phyloP scores from a whole-genome alignment of 768 basidiomycete genomes.

The Auriscalpium vulgare region DNA sequence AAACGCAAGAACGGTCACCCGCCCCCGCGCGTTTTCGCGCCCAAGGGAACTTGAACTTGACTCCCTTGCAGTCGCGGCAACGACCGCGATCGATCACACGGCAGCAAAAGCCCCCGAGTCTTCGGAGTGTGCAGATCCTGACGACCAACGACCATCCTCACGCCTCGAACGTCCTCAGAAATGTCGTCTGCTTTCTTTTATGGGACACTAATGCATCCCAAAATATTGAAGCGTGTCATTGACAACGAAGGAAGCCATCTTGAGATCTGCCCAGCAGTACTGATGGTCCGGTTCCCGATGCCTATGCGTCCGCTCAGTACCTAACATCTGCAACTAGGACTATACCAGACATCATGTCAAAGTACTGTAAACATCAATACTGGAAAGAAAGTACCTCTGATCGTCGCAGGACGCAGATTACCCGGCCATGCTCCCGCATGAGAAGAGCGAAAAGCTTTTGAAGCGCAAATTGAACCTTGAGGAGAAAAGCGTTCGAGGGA shows the following conservation, averaged over 20 bases:
- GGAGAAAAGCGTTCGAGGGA: conserved; percentile 70
- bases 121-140: too few relatives aligned
- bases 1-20: too few relatives aligned
- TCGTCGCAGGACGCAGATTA: conserved; percentile 57
- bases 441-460: conserved; percentile 31
- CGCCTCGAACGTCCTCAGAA: background rate
- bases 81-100: background rate
- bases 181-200: conserved; percentile 69
- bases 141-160: background rate
- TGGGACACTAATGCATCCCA: conserved; percentile 86
- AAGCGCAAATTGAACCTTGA: conserved; percentile 41
- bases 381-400: background rate
- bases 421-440: conserved; percentile 69
- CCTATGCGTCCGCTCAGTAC: background rate
- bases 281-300: conserved; percentile 44
- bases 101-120: background rate
- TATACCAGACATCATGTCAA: conserved; percentile 78
- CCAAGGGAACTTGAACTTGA: too few relatives aligned
- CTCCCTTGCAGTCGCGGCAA: background rate
- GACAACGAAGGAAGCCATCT: conserved; percentile 57
- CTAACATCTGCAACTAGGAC: conserved; percentile 36
- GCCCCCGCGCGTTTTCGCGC: too few relatives aligned
- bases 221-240: conserved; percentile 72
- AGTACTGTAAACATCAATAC: conserved; percentile 26
- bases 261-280: conserved; percentile 61